A percentile compares a stretch with the other conserved stretches of the same genome.
phyloP scores from a whole-genome alignment of 2,329 filamentous ascomycete genomes.

The Penicillium janthinellum region DNA sequence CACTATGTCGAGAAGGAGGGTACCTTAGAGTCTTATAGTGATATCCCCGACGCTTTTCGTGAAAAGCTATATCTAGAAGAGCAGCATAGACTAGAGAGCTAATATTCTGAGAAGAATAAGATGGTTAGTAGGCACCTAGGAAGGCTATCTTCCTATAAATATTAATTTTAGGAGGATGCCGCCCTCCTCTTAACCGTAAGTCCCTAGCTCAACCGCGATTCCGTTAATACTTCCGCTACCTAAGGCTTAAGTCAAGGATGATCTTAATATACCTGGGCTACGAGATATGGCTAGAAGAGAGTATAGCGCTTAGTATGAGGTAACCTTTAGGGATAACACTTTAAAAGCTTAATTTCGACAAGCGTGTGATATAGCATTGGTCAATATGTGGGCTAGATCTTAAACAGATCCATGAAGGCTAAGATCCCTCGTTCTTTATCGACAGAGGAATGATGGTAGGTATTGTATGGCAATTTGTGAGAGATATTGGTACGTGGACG shows the following conservation, averaged over 20 bases:
- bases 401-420: slow-evolving; percentile 13
- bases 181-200: background rate
- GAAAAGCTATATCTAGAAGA: slow-evolving; percentile 19
- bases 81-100: slow-evolving; percentile 11
- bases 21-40: slow-evolving; percentile 3
- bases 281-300: slow-evolving; percentile 8
- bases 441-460: slow-evolving; percentile 9
- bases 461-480: slow-evolving; percentile 14
- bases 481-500: slow-evolving; percentile 18
- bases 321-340: slow-evolving; percentile 8
- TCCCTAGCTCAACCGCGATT: too few species aligned
- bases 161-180: slow-evolving; percentile 13
- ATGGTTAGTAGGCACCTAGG: background rate
- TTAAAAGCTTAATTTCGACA: slow-evolving; percentile 16
- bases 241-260: background rate
- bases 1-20: slow-evolving; percentile 15
- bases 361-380: slow-evolving; percentile 14
- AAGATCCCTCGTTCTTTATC: slow-evolving; percentile 10
- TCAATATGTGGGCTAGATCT: slow-evolving; percentile 16
- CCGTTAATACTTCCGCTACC: too few species aligned
- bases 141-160: slow-evolving; percentile 16
- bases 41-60: slow-evolving; percentile 10
- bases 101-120: slow-evolving; percentile 11
- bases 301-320: slow-evolving; percentile 11
- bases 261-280: slow-evolving; percentile 10